Evolutionary conservation across 495 filamentous ascomycete genomes (phyloP), one percentile per base, ranked within the genome.

Genomic region (Hyphodiscus hymeniophilus): DNA sequence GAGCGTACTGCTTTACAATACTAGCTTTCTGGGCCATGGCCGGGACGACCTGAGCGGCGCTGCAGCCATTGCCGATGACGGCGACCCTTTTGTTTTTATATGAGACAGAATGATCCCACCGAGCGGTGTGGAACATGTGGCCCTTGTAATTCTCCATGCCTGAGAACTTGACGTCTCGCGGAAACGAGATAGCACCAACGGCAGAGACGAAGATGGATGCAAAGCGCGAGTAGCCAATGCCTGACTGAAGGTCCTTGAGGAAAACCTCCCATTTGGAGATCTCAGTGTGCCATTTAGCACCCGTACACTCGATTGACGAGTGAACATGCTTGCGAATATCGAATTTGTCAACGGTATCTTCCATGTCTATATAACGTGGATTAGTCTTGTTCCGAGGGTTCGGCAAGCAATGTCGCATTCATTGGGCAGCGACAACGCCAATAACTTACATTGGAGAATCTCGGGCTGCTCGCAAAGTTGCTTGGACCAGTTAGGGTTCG

Each of bases 51-150:
- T 73, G 69, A 16, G 67, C 60, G 2, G 65, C 69, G 16, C 58
- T 76, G 58, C 79, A 84, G 7, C 80, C 80, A 10, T 79, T 79
- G 3, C 80, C 80, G 42, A 84, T 58, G 20, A 84, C 66, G 31
- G 80, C 66, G 5, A 84, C 71, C 34, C 73, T 58, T 51, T 81
- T 82, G 17, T 63, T 66, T 7, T 56, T 51, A 24, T 79, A 57
- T 26, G 73, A 62, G 13, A 73, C 53, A 5, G 60, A 52, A 13
- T 65, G 52, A 32, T 74, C 51, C 80, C 80, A 84, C 20, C 73
- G 60, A 5, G 76, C 74, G 1, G 80, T 75, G 51, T 84, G 80
- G 34, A 79, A 69, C 35, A 81, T 66, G 1, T 61, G 51, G 2
- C 80, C 80, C 51, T 70, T 38, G 54, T 82, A 84, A 0, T 50